Evolutionary conservation across 2,329 filamentous ascomycete species (phyloP).

Genomic region (Aspergillus nomiae): DNA sequence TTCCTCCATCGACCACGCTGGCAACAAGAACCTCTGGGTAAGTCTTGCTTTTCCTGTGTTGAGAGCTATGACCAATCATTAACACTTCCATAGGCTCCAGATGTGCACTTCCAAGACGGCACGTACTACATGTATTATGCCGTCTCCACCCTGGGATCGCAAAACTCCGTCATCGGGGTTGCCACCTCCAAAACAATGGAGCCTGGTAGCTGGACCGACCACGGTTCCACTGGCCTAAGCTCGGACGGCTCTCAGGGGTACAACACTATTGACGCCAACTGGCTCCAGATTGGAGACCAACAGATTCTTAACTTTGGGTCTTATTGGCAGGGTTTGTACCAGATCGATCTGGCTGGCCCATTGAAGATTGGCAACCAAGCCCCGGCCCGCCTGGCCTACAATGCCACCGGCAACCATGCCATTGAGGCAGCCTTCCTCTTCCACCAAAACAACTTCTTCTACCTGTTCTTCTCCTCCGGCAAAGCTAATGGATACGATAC

Average conservation of each 20-base stretch:
- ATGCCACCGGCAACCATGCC: conserved; percentile 54
- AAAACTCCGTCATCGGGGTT: conserved; percentile 63
- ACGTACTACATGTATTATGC: conserved; percentile 68
- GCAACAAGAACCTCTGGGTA: conserved; percentile 55
- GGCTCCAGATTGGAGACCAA: conserved; percentile 46
- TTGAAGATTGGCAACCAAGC: conserved; percentile 31
- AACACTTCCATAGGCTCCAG: conserved; percentile 57
- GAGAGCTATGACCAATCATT: background rate
- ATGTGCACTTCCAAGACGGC: conserved; percentile 58
- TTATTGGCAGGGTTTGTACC: conserved; percentile 70
- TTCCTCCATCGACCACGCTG: conserved; percentile 46
- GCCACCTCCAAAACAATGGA: conserved; percentile 51
- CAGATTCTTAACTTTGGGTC: conserved; percentile 65
- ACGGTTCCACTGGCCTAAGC: conserved; percentile 38
- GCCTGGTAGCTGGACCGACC: conserved; percentile 39
- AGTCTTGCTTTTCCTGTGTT: conserved; percentile 5
- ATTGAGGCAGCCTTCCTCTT: conserved; percentile 62
- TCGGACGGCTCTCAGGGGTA: conserved; percentile 45
- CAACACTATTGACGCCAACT: conserved; percentile 64
- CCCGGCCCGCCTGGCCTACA: conserved; percentile 56
- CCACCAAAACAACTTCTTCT: conserved; percentile 60
- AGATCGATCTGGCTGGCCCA: conserved; percentile 51
- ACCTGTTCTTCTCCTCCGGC: conserved; percentile 64
- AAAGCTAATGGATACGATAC: conserved; percentile 61
- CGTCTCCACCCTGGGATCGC: conserved; percentile 62